These are phyloP conservation scores for Malassezia yamatoensis DNA, from an alignment of 1,284 basidiomycete species.

Conservation along the genomic window DNA sequence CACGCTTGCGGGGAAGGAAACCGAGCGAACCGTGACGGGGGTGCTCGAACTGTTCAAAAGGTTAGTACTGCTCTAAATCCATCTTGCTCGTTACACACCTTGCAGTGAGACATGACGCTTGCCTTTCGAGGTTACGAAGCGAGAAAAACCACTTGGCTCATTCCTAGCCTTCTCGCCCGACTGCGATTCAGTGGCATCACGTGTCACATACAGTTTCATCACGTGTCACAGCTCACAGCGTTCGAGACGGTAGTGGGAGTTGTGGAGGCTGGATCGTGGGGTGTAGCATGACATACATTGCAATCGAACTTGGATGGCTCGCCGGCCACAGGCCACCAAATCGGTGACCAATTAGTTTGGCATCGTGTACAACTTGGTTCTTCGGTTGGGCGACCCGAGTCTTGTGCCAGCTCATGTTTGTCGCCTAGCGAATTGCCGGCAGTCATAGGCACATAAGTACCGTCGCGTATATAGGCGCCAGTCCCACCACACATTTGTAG, in stretches of 20 bases:
- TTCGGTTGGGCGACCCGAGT: background rate
- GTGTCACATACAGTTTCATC: conserved; percentile 1
- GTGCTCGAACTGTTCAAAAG: conserved; percentile 39
- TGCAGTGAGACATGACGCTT: conserved; percentile 20
- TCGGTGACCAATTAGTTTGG: conserved; percentile 9
- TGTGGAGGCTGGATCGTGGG: background rate
- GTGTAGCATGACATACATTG: conserved; percentile 2
- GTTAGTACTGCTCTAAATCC: conserved; percentile 4
- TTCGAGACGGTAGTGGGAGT: too few species aligned
- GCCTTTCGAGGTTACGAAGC: conserved; percentile 19
- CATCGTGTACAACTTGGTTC: conserved; percentile 4
- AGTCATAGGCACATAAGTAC: background rate
- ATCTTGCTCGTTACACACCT: conserved; percentile 9
- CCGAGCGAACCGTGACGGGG: conserved; percentile 47
- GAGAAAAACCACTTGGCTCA: conserved; percentile 7
- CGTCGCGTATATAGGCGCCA: background rate
- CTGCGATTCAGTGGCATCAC: background rate
- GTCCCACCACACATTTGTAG: conserved; percentile 5
- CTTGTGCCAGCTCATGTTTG: background rate
- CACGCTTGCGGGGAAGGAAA: conserved; percentile 48
- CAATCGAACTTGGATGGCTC: background rate
- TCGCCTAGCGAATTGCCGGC: background rate
- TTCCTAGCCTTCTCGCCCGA: too few species aligned
- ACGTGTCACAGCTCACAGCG: background rate
- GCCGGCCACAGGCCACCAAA: conserved; percentile 11